A percentile compares a stretch with the other conserved stretches of the same genome.
phyloP scores from a whole-genome alignment of 2,329 filamentous ascomycete genomes.

The Macrophomina pseudophaseolina region DNA sequence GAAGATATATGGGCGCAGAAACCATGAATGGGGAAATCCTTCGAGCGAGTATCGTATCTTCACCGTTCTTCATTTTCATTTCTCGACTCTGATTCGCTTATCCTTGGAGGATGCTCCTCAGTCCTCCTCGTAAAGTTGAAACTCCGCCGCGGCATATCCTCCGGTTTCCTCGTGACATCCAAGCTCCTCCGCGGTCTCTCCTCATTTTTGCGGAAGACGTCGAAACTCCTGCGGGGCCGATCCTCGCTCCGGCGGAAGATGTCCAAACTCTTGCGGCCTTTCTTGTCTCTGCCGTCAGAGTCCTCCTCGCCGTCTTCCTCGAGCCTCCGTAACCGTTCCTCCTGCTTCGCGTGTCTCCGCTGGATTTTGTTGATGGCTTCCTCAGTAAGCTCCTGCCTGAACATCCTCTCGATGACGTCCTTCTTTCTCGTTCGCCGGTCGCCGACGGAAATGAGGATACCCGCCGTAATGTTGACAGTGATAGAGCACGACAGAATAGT shows the following conservation, averaged over 20 bases:
- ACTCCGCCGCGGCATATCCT: background rate
- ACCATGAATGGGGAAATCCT: no score
- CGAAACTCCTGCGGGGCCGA: constrained; percentile 7
- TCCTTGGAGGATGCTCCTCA: background rate
- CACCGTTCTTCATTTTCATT: background rate
- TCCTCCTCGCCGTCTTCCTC: constrained; percentile 16
- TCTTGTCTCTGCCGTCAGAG: constrained; percentile 2
- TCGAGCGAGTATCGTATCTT: no score
- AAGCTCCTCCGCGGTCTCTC: constrained; percentile 3
- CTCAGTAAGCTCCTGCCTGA: constrained; percentile 72
- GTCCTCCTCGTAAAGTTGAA: constrained; percentile 3
- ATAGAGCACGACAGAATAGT: constrained; percentile 78
- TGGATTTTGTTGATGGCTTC: constrained; percentile 53
- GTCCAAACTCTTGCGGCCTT: constrained; percentile 7
- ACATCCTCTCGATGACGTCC: constrained; percentile 75
- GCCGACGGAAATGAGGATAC: constrained; percentile 73
- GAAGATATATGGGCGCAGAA: no score
- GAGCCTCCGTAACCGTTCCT: constrained; percentile 11
- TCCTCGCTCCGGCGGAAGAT: constrained; percentile 14
- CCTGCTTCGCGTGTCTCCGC: constrained; percentile 23
- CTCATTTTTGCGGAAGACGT: constrained; percentile 3
- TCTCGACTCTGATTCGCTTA: constrained; percentile 14
- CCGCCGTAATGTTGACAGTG: constrained; percentile 73
- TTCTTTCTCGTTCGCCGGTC: constrained; percentile 78
- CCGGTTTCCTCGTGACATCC: background rate